Evolutionary conservation across 2,329 filamentous ascomycete species (phyloP).

Genomic region (Pochonia chlamydosporia): DNA sequence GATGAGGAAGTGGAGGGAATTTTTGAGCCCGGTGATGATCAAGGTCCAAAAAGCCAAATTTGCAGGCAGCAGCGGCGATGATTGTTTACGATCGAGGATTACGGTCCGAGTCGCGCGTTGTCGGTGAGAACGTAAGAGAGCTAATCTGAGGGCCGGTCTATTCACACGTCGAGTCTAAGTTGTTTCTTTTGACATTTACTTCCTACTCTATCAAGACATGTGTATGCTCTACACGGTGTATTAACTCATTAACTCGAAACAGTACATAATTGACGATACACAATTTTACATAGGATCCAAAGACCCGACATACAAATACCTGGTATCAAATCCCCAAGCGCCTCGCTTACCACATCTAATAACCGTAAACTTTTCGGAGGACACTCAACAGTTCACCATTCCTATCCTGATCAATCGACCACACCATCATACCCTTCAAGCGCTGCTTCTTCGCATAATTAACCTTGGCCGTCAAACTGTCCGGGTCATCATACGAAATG

Average conservation of each 20-base stretch:
- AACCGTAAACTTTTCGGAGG: neutral
- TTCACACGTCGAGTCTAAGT: neutral
- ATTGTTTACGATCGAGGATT: slow-evolving; percentile 8
- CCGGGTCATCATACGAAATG: slow-evolving; percentile 13
- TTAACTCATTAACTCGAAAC: too few relatives aligned
- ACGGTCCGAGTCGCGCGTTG: slow-evolving; percentile 31
- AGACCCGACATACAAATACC: too few relatives aligned
- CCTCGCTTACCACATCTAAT: neutral
- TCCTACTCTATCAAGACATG: too few relatives aligned
- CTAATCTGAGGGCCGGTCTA: slow-evolving; percentile 45
- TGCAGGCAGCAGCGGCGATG: slow-evolving; percentile 40
- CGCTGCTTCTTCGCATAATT: slow-evolving; percentile 8
- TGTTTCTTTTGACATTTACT: too few relatives aligned
- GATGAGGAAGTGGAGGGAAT: neutral
- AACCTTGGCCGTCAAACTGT: slow-evolving; percentile 9
- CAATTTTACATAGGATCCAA: too few relatives aligned
- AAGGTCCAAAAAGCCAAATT: slow-evolving; percentile 54
- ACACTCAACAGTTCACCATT: neutral
- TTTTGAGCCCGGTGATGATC: slow-evolving; percentile 42
- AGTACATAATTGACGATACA: too few relatives aligned
- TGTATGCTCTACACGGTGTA: too few relatives aligned
- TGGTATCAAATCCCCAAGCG: too few relatives aligned
- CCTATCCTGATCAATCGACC: slow-evolving; percentile 6
- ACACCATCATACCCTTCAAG: slow-evolving; percentile 9
- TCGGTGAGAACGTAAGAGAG: slow-evolving; percentile 50